These are phyloP conservation scores for Aspergillus sp. DNA, from an alignment of 2,329 filamentous ascomycete species.

Conservation along the genomic window DNA sequence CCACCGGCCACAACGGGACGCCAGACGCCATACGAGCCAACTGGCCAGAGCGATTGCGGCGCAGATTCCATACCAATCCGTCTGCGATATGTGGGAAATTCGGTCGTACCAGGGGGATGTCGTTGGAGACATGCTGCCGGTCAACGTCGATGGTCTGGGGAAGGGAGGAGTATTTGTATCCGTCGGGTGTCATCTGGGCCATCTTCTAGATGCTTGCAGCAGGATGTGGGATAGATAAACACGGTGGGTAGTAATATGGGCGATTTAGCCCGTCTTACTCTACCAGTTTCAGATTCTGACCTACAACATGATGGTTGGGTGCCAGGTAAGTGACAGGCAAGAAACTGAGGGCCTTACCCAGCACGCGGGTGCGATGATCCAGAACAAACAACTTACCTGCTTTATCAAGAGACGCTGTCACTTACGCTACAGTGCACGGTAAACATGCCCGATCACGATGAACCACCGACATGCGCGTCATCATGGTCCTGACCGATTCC, in stretches of 20 bases:
- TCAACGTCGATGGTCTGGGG: background rate
- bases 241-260: background rate
- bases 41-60: background rate
- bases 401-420: background rate
- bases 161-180: constrained; percentile 1
- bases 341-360: constrained; percentile 2
- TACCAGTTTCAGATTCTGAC: too few relatives aligned
- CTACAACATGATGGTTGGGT: constrained; percentile 4
- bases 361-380: background rate
- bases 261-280: background rate
- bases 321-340: constrained; percentile 1
- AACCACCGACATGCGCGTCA: background rate
- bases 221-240: constrained; percentile 2
- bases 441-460: too few relatives aligned
- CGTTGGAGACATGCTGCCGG: background rate
- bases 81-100: constrained; percentile 6
- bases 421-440: background rate
- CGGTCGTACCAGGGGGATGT: constrained; percentile 1
- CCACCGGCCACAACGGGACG: background rate
- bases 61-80: constrained; percentile 3
- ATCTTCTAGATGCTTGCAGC: constrained; percentile 1
- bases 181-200: background rate
- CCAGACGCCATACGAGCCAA: constrained; percentile 1
- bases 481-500: constrained; percentile 12
- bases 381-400: constrained; percentile 3